Evolutionary conservation across 2,329 filamentous ascomycete species (phyloP).

Genomic region (Fusarium drepaniforme): DNA sequence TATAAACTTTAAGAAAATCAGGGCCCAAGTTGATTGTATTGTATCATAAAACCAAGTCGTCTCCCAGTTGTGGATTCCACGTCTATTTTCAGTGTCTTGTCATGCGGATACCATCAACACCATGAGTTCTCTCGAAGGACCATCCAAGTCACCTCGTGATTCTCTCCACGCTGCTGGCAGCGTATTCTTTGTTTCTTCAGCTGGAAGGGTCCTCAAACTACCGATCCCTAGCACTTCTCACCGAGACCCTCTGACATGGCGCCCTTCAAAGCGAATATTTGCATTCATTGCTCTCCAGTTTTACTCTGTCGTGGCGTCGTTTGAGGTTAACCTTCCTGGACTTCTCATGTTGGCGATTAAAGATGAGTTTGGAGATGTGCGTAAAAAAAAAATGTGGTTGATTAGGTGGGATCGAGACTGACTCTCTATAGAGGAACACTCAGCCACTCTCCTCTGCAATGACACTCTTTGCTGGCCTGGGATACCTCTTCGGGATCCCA

Average conservation of each 20-base stretch:
- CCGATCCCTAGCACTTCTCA: constrained; percentile 33
- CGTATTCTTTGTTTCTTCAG: constrained; percentile 38
- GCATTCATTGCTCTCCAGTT: constrained; percentile 20
- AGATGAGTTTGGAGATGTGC: constrained; percentile 12
- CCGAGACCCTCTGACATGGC: constrained; percentile 37
- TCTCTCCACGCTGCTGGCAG: constrained; percentile 39
- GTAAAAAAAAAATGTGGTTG: background rate
- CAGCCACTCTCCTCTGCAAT: constrained; percentile 20
- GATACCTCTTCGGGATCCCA: constrained; percentile 21
- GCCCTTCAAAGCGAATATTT: constrained; percentile 8
- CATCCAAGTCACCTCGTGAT: constrained; percentile 3
- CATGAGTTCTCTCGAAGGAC: constrained; percentile 12
- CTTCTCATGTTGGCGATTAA: background rate
- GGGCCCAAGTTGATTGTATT: background rate
- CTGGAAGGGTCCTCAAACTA: constrained; percentile 27
- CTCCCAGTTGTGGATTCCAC: background rate
- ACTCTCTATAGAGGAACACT: constrained; percentile 3
- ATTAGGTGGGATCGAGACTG: no score
- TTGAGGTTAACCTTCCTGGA: constrained; percentile 27
- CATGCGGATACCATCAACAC: background rate
- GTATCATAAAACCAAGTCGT: background rate
- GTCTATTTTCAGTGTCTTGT: background rate
- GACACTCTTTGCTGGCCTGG: constrained; percentile 26
- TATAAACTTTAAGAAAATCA: background rate
- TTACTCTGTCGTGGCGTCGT: constrained; percentile 13